Conservation (phyloP, 495 filamentous ascomycete species). For the Annulohypoxylon nitens region DNA sequence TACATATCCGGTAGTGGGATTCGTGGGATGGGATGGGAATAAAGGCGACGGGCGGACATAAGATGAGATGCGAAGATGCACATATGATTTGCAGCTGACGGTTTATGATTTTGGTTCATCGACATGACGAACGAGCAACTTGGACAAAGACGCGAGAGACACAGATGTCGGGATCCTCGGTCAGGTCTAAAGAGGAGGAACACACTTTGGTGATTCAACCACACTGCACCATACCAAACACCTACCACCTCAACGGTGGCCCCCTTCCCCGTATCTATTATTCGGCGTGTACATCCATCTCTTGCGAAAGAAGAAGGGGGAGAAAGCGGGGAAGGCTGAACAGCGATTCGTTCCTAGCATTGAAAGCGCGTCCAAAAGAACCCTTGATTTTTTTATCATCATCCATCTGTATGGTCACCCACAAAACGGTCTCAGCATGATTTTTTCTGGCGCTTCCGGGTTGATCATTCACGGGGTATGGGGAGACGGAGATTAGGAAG, state of each 20-base stretch:
- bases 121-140: conserved; percentile 4
- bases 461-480: conserved; percentile 12
- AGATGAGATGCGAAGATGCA: no score
- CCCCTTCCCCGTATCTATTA: conserved; percentile 9
- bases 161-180: background rate
- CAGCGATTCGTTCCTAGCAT: conserved; percentile 35
- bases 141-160: background rate
- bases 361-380: conserved; percentile 28
- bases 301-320: background rate
- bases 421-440: conserved; percentile 41
- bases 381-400: conserved; percentile 2
- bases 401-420: conserved; percentile 11
- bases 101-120: conserved; percentile 23
- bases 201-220: conserved; percentile 34
- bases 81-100: conserved; percentile 9
- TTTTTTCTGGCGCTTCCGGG: conserved; percentile 29
- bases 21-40: background rate
- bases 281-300: conserved; percentile 6
- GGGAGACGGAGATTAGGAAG: conserved; percentile 4
- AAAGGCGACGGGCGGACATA: background rate
- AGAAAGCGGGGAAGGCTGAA: conserved; percentile 7
- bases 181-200: background rate
- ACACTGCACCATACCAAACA: conserved; percentile 23
- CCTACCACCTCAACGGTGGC: background rate
- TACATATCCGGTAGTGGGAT: background rate